Percentiles rank a stretch among this genome's conserved stretches.
Evolutionary conservation across 148 eudicot genomes (phyloP).

Genomic region (Silene conica): DNA sequence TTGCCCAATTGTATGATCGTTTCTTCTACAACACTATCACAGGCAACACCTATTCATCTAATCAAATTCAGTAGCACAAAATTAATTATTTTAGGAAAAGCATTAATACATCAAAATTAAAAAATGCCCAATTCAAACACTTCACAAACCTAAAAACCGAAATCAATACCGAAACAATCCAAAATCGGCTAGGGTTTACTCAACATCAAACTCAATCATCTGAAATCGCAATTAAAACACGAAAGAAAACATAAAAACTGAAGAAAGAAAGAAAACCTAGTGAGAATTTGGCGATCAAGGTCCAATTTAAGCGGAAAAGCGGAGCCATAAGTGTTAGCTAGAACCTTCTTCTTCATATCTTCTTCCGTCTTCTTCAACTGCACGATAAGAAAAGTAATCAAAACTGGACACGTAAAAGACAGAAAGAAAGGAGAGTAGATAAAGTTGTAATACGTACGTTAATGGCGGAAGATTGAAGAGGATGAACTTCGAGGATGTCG

Average conservation of each 20-base stretch:
- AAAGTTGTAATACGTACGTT: constrained; percentile 32
- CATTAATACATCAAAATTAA: no score
- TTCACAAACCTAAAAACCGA: not conserved
- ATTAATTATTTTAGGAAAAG: no score
- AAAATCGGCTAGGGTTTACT: constrained; percentile 2
- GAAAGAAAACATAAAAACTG: not conserved
- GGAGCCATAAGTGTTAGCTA: constrained; percentile 66
- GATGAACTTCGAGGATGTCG: constrained; percentile 75
- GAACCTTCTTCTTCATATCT: constrained; percentile 48
- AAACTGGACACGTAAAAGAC: not conserved
- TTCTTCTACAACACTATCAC: no score
- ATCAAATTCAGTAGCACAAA: not conserved
- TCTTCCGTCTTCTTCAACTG: constrained; percentile 48
- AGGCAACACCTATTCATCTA: not conserved
- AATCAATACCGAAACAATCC: not conserved
- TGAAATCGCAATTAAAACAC: not conserved
- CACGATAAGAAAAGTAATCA: not conserved
- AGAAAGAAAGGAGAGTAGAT: constrained; percentile 7
- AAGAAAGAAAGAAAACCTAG: constrained; percentile 40
- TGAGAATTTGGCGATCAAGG: constrained; percentile 73
- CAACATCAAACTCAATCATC: not conserved
- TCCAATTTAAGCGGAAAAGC: constrained; percentile 86
- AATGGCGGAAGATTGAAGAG: constrained; percentile 60
- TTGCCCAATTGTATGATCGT: not conserved
- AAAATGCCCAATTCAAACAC: not conserved